phyloP scores from a whole-genome alignment of 2,329 filamentous ascomycete genomes.

The Claviceps paspali region DNA sequence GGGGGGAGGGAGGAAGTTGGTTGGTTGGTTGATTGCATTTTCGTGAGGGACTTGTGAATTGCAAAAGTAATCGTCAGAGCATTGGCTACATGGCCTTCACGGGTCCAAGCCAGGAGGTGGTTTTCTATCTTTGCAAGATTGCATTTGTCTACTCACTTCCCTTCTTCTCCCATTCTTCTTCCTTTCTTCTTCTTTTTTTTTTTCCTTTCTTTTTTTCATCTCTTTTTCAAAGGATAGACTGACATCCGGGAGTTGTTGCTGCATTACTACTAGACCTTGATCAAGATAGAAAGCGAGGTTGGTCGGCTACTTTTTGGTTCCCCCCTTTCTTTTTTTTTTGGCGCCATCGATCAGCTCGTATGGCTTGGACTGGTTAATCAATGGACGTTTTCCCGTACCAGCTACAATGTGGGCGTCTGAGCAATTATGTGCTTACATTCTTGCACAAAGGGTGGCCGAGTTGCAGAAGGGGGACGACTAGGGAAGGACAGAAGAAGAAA shows the following conservation, averaged over 20 bases:
- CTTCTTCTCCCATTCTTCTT: no score
- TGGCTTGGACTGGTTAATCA: constrained; percentile 21
- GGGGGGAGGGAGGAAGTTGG: neutral
- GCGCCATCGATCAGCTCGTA: constrained; percentile 13
- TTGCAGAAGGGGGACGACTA: constrained; percentile 5
- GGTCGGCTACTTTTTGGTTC: constrained; percentile 13
- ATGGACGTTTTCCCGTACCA: constrained; percentile 15
- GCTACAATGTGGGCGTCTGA: constrained; percentile 4
- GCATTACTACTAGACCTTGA: constrained; percentile 24
- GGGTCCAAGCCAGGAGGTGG: no score
- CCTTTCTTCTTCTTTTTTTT: no score
- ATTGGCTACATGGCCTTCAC: constrained; percentile 2
- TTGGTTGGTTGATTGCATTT: no score
- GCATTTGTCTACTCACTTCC: constrained; percentile 12
- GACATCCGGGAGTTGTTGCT: constrained; percentile 19
- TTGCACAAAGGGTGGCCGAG: constrained; percentile 7
- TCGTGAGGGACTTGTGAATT: neutral
- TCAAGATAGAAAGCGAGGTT: constrained; percentile 22
- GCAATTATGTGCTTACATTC: constrained; percentile 5
- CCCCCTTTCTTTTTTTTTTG: constrained; percentile 15
- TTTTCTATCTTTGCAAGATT: constrained; percentile 9
- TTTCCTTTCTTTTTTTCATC: no score
- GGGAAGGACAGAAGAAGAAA: no score
- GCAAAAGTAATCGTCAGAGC: constrained; percentile 2
- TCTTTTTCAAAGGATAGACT: constrained; percentile 17